These are phyloP conservation scores for Nicotiana attenuata DNA, from an alignment of 257 asterid species.

Conservation along the genomic window DNA sequence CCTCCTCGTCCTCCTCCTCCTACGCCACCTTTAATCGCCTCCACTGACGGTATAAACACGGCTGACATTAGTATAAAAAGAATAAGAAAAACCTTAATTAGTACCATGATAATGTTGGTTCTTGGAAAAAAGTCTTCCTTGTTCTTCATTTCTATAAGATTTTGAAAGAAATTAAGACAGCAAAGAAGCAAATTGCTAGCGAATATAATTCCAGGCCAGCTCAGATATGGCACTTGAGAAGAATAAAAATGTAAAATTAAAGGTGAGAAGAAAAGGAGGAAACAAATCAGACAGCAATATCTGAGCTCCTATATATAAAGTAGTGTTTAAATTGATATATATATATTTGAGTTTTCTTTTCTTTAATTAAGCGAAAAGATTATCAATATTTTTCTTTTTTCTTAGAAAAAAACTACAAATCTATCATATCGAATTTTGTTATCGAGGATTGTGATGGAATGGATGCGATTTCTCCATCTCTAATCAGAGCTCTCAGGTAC, in stretches of 20 bases:
- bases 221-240: not conserved
- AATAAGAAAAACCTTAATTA: not conserved
- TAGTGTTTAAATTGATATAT: not conserved
- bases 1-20: not conserved
- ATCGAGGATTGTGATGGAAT: not conserved
- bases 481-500: not conserved
- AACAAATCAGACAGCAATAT: not conserved
- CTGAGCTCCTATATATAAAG: not conserved
- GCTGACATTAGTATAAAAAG: not conserved
- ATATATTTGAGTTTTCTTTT: not conserved
- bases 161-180: not conserved
- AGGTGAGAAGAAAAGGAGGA: not conserved
- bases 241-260: not conserved
- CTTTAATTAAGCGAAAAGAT: not conserved
- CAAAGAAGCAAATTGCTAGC: not conserved
- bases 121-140: not conserved
- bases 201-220: not conserved
- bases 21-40: not conserved
- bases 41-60: not conserved
- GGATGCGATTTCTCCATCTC: not conserved
- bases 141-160: not conserved
- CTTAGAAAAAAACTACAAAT: not conserved
- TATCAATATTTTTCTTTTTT: not conserved
- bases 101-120: not conserved
- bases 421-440: not conserved